These are phyloP conservation scores for Diaporthe helianthi DNA, from an alignment of 2,329 filamentous ascomycete species.

Conservation along the genomic window DNA sequence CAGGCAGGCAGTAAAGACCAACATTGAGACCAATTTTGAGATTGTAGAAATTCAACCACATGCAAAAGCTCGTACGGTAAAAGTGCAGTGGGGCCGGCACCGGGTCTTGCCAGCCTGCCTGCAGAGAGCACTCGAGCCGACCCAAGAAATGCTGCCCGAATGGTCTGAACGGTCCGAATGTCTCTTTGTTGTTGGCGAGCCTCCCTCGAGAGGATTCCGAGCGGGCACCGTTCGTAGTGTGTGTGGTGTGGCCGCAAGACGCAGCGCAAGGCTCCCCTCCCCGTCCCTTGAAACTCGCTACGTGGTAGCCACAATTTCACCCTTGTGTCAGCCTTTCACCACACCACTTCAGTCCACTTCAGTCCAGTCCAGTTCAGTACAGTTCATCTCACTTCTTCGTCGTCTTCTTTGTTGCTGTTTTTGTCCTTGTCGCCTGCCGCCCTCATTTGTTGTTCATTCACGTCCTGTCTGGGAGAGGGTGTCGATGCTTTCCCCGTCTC, in stretches of 20 bases:
- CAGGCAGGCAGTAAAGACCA: no score
- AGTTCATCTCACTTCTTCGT: neutral
- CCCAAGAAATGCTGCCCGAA: slow-evolving; percentile 16
- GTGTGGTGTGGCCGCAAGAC: slow-evolving; percentile 38
- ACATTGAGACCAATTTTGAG: neutral
- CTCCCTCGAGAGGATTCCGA: neutral
- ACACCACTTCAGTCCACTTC: slow-evolving; percentile 21
- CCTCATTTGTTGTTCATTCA: neutral
- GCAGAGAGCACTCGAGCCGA: slow-evolving; percentile 21
- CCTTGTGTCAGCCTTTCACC: slow-evolving; percentile 52
- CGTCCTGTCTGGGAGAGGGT: neutral
- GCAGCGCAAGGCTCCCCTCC: slow-evolving; percentile 37
- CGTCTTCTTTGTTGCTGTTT: neutral
- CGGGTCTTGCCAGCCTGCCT: slow-evolving; percentile 1
- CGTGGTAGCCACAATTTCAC: slow-evolving; percentile 56
- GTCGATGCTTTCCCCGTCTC: neutral
- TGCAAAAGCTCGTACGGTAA: neutral
- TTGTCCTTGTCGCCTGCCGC: neutral
- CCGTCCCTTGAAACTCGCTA: slow-evolving; percentile 62
- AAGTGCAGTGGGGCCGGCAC: slow-evolving; percentile 2
- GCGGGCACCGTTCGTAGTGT: no score
- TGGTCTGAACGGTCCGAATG: no score
- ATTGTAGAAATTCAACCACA: neutral
- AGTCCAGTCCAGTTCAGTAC: neutral
- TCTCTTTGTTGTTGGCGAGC: neutral